Base-by-base conservation (phyloP, 78 protist species). In the Cyanophora paradoxa region DNA sequence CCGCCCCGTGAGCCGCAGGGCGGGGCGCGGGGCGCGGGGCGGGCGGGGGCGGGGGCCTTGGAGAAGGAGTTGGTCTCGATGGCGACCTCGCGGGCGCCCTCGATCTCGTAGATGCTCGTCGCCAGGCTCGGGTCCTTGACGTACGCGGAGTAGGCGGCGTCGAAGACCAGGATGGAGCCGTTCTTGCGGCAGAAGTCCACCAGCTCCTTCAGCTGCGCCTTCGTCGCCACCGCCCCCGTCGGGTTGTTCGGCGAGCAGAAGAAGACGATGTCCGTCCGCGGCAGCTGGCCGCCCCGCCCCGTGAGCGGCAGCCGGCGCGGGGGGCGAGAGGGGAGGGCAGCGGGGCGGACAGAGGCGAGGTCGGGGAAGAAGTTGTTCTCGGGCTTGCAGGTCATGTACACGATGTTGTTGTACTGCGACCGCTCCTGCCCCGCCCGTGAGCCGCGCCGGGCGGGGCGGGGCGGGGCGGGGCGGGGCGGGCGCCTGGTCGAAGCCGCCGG, bases 221-320 rank as follows among this genome's bases (percentile, higher is more conserved):
- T 4, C 14, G 54, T n/a, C 37, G 70, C 70, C 26, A 52, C 54
- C 36, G 70, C 70, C 36, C 70, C 70, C 19, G 70, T 64, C 54
- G 70, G 70, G 70, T 64, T 64, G 70, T 64, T 64, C 16, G 70
- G 70, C 34, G 70, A 64, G 70, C 70, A 64, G 36, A 64, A 64
- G 70, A 39, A 64, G 70, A 64, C 13, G 11, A 64, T 22, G 70
- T 64, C 70, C 22, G 70, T 36, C 33, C 52, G 70, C 17, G 52
- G 70, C 52, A 36, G 20, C 20, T 1, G 2, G 11, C 22, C 48
- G 48, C 48, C n/a, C n/a, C n/a, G n/a, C n/a, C n/a, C n/a, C n/a
- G n/a, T n/a, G n/a, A n/a, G n/a, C n/a, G n/a, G n/a, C n/a, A n/a
- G n/a, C n/a, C n/a, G n/a, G n/a, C n/a, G n/a, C n/a, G n/a, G n/a